phyloP scores from a whole-genome alignment of 495 filamentous ascomycete genomes.

The Talaromyces proteolyticus region DNA sequence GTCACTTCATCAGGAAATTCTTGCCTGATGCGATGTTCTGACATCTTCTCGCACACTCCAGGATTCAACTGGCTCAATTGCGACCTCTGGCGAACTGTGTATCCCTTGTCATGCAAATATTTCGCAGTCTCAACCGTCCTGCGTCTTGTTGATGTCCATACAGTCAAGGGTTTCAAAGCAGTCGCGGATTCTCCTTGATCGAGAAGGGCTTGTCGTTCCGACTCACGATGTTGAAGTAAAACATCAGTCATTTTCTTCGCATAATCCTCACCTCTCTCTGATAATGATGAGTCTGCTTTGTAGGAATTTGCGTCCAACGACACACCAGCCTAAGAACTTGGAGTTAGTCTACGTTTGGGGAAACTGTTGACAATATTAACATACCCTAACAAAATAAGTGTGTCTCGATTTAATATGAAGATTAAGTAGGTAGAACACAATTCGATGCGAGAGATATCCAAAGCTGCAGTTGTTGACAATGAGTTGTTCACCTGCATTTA shows the following conservation, averaged over 20 bases:
- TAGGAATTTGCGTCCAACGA: constrained; percentile 77
- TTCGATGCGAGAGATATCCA: constrained; percentile 89
- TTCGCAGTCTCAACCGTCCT: constrained; percentile 89
- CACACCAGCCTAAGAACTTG: constrained; percentile 43
- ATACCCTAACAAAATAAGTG: constrained; percentile 87
- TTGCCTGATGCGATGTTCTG: constrained; percentile 69
- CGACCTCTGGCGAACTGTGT: constrained; percentile 79
- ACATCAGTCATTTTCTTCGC: constrained; percentile 82
- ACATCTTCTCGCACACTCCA: constrained; percentile 89
- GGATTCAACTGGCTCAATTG: constrained; percentile 97
- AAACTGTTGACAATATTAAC: constrained; percentile 13
- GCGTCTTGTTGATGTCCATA: constrained; percentile 92
- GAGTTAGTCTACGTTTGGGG: constrained; percentile 3
- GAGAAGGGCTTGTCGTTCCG: constrained; percentile 64
- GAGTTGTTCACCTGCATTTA: constrained; percentile 90
- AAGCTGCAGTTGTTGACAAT: constrained; percentile 94
- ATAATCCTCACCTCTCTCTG: constrained; percentile 76
- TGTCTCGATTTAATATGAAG: constrained; percentile 90
- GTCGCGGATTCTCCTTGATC: constrained; percentile 60
- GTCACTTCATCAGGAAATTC: constrained; percentile 84
- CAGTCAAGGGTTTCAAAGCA: constrained; percentile 71
- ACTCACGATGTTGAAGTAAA: constrained; percentile 72
- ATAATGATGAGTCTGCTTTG: constrained; percentile 82
- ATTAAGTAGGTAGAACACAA: constrained; percentile 97
- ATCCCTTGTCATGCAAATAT: constrained; percentile 68